These are phyloP conservation scores for Pseudopithomyces chartarum DNA, from an alignment of 2,329 filamentous ascomycete species.

Conservation along the genomic window DNA sequence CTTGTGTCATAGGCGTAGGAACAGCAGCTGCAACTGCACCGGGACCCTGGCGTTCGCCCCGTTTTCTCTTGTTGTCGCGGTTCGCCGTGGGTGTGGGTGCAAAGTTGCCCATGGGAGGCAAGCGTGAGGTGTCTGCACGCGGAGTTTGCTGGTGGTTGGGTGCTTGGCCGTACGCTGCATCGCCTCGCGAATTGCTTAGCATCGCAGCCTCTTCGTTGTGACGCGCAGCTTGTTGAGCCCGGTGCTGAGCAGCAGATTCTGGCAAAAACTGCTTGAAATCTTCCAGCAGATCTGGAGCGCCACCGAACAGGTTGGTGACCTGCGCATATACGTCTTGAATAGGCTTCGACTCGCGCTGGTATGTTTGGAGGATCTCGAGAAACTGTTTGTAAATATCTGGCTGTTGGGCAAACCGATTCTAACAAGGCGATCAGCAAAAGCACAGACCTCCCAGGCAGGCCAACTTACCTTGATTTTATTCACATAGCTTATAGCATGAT, in stretches of 20 bases:
- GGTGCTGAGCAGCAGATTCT: slow-evolving; percentile 73
- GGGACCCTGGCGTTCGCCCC: slow-evolving; percentile 64
- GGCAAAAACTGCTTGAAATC: slow-evolving; percentile 99
- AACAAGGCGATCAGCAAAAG: slow-evolving; percentile 15
- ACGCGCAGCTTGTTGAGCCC: slow-evolving; percentile 62
- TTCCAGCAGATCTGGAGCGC: slow-evolving; percentile 90
- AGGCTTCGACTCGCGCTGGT: slow-evolving; percentile 95
- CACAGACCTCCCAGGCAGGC: neutral
- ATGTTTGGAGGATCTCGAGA: slow-evolving; percentile 95
- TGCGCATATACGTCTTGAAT: slow-evolving; percentile 98
- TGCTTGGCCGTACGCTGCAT: slow-evolving; percentile 50
- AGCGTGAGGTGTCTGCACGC: slow-evolving; percentile 51
- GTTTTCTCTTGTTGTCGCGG: slow-evolving; percentile 86
- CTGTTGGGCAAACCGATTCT: slow-evolving; percentile 96
- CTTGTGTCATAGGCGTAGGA: slow-evolving; percentile 38
- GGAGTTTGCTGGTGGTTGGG: slow-evolving; percentile 56
- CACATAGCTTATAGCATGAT: slow-evolving; percentile 98
- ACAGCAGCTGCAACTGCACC: slow-evolving; percentile 49
- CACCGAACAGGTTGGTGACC: slow-evolving; percentile 91
- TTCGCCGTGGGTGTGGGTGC: slow-evolving; percentile 80
- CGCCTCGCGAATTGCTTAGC: slow-evolving; percentile 67
- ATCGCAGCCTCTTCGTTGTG: slow-evolving; percentile 71
- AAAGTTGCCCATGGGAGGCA: slow-evolving; percentile 95
- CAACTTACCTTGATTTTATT: slow-evolving; percentile 94
- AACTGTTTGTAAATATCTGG: slow-evolving; percentile 99